Conservation (phyloP, 129 eudicot species). For the Saposhnikovia divaricata region DNA sequence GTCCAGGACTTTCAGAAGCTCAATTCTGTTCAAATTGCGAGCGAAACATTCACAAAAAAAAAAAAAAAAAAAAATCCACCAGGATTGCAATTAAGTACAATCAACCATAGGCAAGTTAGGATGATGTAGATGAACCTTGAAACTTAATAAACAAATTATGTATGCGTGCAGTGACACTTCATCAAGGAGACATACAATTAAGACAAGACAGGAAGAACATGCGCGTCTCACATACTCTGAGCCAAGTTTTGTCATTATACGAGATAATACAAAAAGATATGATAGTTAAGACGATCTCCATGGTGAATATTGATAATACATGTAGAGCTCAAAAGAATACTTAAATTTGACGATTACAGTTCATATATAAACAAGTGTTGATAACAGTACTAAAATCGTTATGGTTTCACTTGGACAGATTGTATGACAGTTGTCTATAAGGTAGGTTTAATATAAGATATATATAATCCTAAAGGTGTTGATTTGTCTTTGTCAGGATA, state of each 20-base stretch:
- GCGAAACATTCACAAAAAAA: not conserved
- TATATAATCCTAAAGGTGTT: no score
- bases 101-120: not conserved
- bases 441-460: not conserved
- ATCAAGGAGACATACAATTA: not conserved
- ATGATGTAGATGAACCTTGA: not conserved
- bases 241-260: not conserved
- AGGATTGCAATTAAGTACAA: not conserved
- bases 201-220: not conserved
- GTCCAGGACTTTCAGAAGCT: conserved; percentile 79
- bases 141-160: not conserved
- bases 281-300: not conserved
- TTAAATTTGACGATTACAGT: not conserved
- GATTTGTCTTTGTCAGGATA: no score
- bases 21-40: conserved; percentile 44
- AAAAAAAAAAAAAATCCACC: not conserved
- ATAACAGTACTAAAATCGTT: not conserved
- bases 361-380: not conserved
- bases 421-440: not conserved
- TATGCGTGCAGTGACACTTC: not conserved
- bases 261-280: not conserved
- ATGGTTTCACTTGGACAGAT: not conserved
- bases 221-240: not conserved
- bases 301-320: not conserved
- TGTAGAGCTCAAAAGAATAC: not conserved